Base-by-base conservation (phyloP, 345 rosid genomes). In the Syzygium oleosum region DNA sequence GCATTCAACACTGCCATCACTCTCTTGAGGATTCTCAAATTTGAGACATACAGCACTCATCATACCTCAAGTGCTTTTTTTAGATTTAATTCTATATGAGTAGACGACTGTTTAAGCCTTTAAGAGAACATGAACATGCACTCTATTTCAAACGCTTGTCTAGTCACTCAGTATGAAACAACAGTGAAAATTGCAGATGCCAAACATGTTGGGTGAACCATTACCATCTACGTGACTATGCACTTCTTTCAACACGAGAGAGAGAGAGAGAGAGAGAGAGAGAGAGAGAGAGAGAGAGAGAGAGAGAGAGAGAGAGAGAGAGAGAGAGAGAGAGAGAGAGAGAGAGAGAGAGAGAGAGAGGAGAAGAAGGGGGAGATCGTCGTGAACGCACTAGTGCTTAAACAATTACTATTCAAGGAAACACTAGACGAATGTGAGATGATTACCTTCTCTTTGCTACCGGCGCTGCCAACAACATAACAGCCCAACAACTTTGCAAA, bases 381-480 rank as follows among this genome's bases (percentile, higher is more conserved):
- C 41, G 41, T 38, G 4, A 38, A 38, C 41, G 3, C 41, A 3
- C 41, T 38, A 38, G 41, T 38, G 41, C 41, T 38, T 38, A 38
- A 38, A 38, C 63, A 58, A 58, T 58, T 23, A 1, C 3, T 23
- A 1, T 56, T 0, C 2, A 22, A 56, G 15, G 52, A 61, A 51
- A 46, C 7, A 80, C 13, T 73, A 59, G 38, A 29, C 77, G 14
- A 63, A 29, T 63, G 5, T 63, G 38, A 29, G 38, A 84, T 53
- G 38, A 27, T 14, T 73, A 87, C 88, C 88, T 87, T 78, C 17
- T 77, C 88, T 12, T 53, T 78, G 77, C 88, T 87, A 38, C 85
- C 85, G 38, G 85, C 68, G 27, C 85, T 87, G 61, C 88, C 85
- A 53, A 87, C 88, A 27, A 78, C 88, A 87, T 87, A 78, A 38